Base-by-base conservation (phyloP, 768 basidiomycete species). In the Boletus barrowsii region DNA sequence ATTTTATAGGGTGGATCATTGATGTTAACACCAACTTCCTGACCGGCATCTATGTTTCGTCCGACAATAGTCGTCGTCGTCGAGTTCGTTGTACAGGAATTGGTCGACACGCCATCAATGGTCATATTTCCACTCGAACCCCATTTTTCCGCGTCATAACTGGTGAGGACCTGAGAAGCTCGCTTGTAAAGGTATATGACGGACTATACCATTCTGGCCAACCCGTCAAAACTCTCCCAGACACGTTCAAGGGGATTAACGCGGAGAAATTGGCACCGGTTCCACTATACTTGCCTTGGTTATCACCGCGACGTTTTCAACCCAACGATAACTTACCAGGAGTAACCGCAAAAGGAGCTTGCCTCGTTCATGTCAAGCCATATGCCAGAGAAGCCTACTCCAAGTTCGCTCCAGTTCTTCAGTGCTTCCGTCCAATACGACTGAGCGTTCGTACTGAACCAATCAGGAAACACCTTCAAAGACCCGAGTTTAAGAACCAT, bases 111-210 rank as follows among this genome's bases (percentile, higher is more conserved):
- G 10, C 83, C 84, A 55, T 85, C 83, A 59, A 87, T 76, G 9
- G 83, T 87, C 62, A 88, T 79, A 59, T 88, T 90, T 14, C 87
- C 87, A 60, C 84, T 87, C 1, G 80, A 77, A 6, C 86, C 86
- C 59, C 75, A 87, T 18, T 79, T 65, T 2, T 79, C 76, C n/a
- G 75, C 58, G 59, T 88, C 78, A 62, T 88, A 88, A 42, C 85
- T 86, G 22, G 22, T 85, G 37, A 87, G 53, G 62, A 2, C 17
- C 4, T 56, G 4, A 48, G 22, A 15, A 17, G 17, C 8, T 33
- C 32, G 8, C 11, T 15, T 3, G 10, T 11, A 10, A 44, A 52
- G 42, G 55, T 10, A 22, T 14, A 41, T 1, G 5, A 29, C 29
- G 6, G 41, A 24, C 18, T 15, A 18, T 49, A 84, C 83, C 86